phyloP scores from a whole-genome alignment of 345 rosid species.

The Salix brachista region DNA sequence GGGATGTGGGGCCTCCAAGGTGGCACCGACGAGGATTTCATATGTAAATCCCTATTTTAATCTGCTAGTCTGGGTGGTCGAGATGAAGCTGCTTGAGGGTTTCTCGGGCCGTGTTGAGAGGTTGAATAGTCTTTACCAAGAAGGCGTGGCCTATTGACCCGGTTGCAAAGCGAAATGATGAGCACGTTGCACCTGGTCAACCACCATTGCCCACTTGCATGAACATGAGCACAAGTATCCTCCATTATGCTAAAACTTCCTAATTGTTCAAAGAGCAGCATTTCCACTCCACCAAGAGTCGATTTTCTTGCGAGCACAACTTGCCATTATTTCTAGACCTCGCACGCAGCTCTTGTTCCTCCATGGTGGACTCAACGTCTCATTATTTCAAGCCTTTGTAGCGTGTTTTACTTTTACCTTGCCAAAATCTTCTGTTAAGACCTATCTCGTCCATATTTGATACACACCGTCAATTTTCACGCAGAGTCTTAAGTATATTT shows the following conservation, averaged over 20 bases:
- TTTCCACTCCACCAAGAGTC: not conserved
- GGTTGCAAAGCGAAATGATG: not conserved
- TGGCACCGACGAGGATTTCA: too few relatives aligned
- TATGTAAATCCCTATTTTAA: not conserved
- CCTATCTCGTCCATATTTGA: too few relatives aligned
- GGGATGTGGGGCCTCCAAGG: too few relatives aligned
- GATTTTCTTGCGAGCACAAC: not conserved
- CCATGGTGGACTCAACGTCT: not conserved
- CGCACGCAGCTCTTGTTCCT: not conserved
- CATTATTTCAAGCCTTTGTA: not conserved
- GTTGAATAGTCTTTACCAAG: not conserved
- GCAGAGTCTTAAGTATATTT: too few relatives aligned
- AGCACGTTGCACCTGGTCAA: not conserved
- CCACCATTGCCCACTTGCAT: not conserved
- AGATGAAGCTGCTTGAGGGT: not conserved
- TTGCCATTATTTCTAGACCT: not conserved
- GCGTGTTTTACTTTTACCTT: not conserved
- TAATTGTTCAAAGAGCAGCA: too few relatives aligned
- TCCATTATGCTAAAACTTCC: not conserved
- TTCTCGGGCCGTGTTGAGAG: not conserved
- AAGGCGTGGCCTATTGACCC: not conserved
- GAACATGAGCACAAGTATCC: not conserved
- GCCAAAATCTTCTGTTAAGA: not conserved
- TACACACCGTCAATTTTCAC: too few relatives aligned
- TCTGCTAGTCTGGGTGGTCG: not conserved